Evolutionary conservation across 129 eudicot genomes (phyloP).

Genomic region (Centaurea solstitialis): DNA sequence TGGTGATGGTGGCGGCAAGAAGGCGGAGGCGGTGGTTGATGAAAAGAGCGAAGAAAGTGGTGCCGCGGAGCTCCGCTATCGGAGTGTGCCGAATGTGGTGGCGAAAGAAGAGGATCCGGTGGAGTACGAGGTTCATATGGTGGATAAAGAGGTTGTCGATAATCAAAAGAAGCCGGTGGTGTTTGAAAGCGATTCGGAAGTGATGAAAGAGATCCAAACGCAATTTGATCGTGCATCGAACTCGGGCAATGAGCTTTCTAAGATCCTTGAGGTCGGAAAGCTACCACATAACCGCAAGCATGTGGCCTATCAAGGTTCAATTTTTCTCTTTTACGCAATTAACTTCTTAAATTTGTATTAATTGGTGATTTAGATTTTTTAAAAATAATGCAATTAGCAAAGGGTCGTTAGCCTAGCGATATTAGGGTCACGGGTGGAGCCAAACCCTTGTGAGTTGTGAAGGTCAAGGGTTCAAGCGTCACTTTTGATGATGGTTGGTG

Average conservation of each 20-base stretch:
- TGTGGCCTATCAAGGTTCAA: constrained; percentile 67
- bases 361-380: neutral
- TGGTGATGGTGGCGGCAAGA: constrained; percentile 29
- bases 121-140: constrained; percentile 92
- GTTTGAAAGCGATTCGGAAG: constrained; percentile 60
- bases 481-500: neutral
- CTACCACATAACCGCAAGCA: constrained; percentile 70
- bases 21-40: constrained; percentile 33
- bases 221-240: constrained; percentile 81
- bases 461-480: neutral
- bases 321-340: neutral
- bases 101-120: constrained; percentile 52
- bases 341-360: neutral
- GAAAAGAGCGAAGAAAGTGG: constrained; percentile 39
- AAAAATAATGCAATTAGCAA: neutral
- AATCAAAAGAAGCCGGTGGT: constrained; percentile 37
- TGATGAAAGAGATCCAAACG: constrained; percentile 69
- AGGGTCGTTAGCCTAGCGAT: neutral
- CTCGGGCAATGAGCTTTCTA: constrained; percentile 60
- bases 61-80: constrained; percentile 34
- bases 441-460: neutral
- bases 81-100: constrained; percentile 32
- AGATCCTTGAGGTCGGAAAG: constrained; percentile 86
- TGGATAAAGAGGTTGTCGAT: constrained; percentile 85
- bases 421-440: neutral